Conservation (phyloP, 257 asterid genomes). For the Haberlea rhodopensis region DNA sequence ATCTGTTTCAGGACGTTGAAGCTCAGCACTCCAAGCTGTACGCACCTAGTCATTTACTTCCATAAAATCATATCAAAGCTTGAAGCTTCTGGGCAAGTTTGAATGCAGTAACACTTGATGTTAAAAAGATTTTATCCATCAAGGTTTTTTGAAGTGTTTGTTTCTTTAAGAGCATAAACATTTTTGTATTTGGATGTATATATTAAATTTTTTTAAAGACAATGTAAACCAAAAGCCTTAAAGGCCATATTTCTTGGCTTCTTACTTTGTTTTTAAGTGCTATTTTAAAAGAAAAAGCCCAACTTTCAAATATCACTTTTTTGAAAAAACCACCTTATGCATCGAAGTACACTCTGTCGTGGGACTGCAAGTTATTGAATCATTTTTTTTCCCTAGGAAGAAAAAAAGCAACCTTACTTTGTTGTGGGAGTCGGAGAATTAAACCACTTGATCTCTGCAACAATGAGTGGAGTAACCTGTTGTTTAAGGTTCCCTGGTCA, state of each 20-base stretch:
- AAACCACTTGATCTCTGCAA: constrained; percentile 86
- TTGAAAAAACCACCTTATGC: too few relatives aligned
- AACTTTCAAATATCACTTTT: too few relatives aligned
- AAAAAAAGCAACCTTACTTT: neutral
- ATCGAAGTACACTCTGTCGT: neutral
- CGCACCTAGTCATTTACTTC: constrained; percentile 24
- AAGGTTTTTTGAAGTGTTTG: too few relatives aligned
- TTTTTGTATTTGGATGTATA: too few relatives aligned
- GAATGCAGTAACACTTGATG: too few relatives aligned
- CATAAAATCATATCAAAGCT: neutral
- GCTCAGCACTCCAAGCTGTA: constrained; percentile 95
- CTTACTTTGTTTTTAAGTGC: neutral
- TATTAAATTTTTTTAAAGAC: too few relatives aligned
- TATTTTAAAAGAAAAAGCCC: neutral
- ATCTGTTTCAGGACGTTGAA: constrained; percentile 89
- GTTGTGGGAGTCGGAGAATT: constrained; percentile 65
- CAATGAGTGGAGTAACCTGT: constrained; percentile 90
- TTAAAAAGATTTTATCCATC: too few relatives aligned
- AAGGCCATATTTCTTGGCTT: neutral
- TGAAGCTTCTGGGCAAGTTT: too few relatives aligned
- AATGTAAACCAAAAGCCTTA: too few relatives aligned
- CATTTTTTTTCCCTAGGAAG: constrained; percentile 13
- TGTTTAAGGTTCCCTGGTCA: constrained; percentile 86
- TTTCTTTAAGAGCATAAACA: too few relatives aligned
- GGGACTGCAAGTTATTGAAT: neutral